A percentile compares a stretch with the other conserved stretches of the same genome.
Evolutionary conservation across 2,329 filamentous ascomycete genomes (phyloP).

Genomic region (Colletotrichum scovillei): DNA sequence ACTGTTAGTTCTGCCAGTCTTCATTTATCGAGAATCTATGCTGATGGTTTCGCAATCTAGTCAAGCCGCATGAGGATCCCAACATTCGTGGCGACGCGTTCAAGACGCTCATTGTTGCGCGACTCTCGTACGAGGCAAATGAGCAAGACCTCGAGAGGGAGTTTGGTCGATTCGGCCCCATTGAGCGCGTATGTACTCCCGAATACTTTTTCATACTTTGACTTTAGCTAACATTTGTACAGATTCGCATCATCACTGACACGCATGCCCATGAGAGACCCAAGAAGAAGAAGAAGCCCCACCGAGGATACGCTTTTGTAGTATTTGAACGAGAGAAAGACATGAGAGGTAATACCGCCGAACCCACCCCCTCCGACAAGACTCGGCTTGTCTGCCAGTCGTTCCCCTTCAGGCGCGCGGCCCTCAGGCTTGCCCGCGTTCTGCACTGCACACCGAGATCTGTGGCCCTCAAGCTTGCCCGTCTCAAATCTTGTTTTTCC

Average conservation of each 20-base stretch:
- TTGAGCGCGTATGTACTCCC: slow-evolving; percentile 79
- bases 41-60: slow-evolving; percentile 55
- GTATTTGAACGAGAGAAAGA: slow-evolving; percentile 98
- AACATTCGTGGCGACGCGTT: slow-evolving; percentile 94
- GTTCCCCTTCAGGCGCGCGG: slow-evolving; percentile 50
- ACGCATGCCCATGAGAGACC: slow-evolving; percentile 75
- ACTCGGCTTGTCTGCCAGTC: slow-evolving; percentile 33
- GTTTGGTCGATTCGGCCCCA: slow-evolving; percentile 92
- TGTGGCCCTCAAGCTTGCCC: slow-evolving; percentile 68
- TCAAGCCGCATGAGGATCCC: slow-evolving; percentile 84
- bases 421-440: slow-evolving; percentile 56
- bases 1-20: slow-evolving; percentile 51
- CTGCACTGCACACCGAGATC: slow-evolving; percentile 57
- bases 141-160: slow-evolving; percentile 92
- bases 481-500: slow-evolving; percentile 52
- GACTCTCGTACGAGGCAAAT: slow-evolving; percentile 89
- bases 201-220: slow-evolving; percentile 1
- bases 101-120: slow-evolving; percentile 92
- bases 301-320: slow-evolving; percentile 94
- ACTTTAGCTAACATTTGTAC: slow-evolving; percentile 28
- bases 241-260: slow-evolving; percentile 91
- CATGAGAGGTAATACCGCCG: slow-evolving; percentile 88
- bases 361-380: slow-evolving; percentile 25
- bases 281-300: slow-evolving; percentile 83
- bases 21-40: slow-evolving; percentile 15